phyloP scores from a whole-genome alignment of 345 rosid genomes.

The Hibiscus syriacus region DNA sequence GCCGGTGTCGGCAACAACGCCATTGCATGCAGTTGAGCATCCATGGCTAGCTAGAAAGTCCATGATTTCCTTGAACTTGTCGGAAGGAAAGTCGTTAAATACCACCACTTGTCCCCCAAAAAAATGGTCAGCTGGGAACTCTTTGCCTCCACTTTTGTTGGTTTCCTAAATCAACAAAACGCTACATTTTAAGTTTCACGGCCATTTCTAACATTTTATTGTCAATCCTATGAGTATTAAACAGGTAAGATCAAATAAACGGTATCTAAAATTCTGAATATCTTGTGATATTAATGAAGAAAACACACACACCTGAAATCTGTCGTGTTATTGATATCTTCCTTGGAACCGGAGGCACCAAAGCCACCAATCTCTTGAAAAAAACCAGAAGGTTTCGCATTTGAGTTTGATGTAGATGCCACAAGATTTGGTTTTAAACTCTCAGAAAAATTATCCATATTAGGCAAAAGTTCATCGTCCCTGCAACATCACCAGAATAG shows the following conservation, averaged over 20 bases:
- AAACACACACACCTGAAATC: conserved; percentile 16
- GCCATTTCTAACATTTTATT: background rate
- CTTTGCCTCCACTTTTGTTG: conserved; percentile 13
- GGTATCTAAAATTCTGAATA: background rate
- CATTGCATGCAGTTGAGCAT: background rate
- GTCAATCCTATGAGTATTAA: background rate
- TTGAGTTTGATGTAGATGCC: conserved; percentile 2
- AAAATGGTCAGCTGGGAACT: conserved; percentile 54
- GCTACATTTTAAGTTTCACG: background rate
- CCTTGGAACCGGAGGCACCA: conserved; percentile 5
- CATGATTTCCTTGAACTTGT: conserved; percentile 47
- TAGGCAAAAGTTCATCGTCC: conserved; percentile 28
- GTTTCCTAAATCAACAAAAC: conserved; percentile 16
- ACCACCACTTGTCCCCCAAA: conserved; percentile 45
- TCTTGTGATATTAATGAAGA: background rate
- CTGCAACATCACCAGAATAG: conserved; percentile 19
- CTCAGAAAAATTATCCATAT: conserved; percentile 20
- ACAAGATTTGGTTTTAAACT: background rate
- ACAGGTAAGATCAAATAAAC: background rate
- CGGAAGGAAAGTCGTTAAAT: conserved; percentile 44
- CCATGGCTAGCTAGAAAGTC: conserved; percentile 30
- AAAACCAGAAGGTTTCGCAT: conserved; percentile 17
- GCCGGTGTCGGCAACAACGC: conserved; percentile 3
- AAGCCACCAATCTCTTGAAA: conserved; percentile 11
- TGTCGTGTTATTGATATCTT: background rate